Base-by-base conservation (phyloP, 164 flowering plant genomes). In the Buxus sempervirens region DNA sequence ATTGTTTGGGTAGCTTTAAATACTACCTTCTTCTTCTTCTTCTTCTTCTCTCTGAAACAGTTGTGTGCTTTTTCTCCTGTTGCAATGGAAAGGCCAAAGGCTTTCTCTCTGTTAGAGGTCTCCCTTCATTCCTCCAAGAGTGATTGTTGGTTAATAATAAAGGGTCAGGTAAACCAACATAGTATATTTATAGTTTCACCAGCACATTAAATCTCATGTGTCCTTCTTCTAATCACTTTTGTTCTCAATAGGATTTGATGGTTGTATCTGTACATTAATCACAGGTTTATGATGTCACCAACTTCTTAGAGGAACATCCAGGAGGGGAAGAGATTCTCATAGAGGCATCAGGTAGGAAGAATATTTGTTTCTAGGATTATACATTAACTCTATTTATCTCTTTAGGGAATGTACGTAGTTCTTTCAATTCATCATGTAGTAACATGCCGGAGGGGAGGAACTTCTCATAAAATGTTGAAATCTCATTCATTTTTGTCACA, bases 231-330 rank as follows among this genome's bases (percentile, higher is more conserved):
- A 45, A 45, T 45, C 1, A 1, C 1, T 45, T 36, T 41, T 14
- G 2, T 56, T 18, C 22, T 26, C 9, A 24, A 4, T 6, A 45
- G 51, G 13, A 4, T 63, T 45, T 63, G 6, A 13, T 14, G 45
- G 32, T 4, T 63, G n/a, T n/a, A 22, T n/a, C 21, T 41, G 2
- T 22, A 32, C 15, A 15, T 48, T 45, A 23, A 23, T 15, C 45
- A 54, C 32, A 72, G 75, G 71, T 72, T 56, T 72, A 72, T 55
- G 63, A 72, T 27, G 75, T 72, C 26, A 72, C 71, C 18, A 45
- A 20, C 25, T 72, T 72, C 60, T 55, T 72, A 51, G 75, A 72
- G 56, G 75, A 72, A 0, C 75, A 72, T 67, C 75, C 75, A 25
- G 75, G 75, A 61, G 75, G 75, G n/a, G 75, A 67, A 54, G 71